A percentile compares a stretch with the other conserved stretches of the same genome.
These are phyloP conservation scores for Apophysomyces elegans DNA, from an alignment of 371 early-diverging fungal species.

Conservation along the genomic window DNA sequence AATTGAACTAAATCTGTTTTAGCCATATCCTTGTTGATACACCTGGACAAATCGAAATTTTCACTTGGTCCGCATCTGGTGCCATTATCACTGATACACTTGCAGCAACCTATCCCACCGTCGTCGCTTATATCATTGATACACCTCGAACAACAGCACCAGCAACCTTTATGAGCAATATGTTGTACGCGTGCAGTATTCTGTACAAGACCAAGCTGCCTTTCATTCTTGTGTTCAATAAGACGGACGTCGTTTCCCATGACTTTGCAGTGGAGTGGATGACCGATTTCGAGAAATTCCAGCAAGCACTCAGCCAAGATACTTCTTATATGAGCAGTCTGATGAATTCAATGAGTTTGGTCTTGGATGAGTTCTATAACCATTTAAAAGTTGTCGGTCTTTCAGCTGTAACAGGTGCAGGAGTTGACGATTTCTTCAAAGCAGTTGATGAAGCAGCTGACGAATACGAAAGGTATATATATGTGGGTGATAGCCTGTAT, in stretches of 20 bases:
- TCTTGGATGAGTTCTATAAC: constrained; percentile 98
- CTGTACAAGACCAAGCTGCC: constrained; percentile 97
- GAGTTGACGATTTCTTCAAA: constrained; percentile 92
- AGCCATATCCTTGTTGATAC: constrained; percentile 97
- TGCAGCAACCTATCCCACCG: constrained; percentile 91
- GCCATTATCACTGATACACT: constrained; percentile 96
- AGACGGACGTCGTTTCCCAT: constrained; percentile 92
- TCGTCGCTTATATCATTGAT: constrained; percentile 97
- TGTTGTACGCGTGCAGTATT: constrained; percentile 98
- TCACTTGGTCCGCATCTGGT: constrained; percentile 99
- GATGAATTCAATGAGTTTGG: constrained; percentile 94
- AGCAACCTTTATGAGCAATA: constrained; percentile 99
- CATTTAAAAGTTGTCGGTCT: constrained; percentile 88
- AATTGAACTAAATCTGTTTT: constrained; percentile 9
- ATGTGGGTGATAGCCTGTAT: neutral
- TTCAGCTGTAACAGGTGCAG: constrained; percentile 94
- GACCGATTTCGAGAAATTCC: constrained; percentile 95
- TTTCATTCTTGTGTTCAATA: constrained; percentile 97
- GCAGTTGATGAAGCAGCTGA: constrained; percentile 82
- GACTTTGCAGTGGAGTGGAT: constrained; percentile 96
- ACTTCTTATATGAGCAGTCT: constrained; percentile 90
- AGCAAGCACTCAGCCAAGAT: constrained; percentile 78
- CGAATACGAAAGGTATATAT: constrained; percentile 74
- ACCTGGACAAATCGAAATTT: constrained; percentile 99
- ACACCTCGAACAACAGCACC: constrained; percentile 93